Conservation (phyloP, 768 basidiomycete species). For the Boletus sensibilis region DNA sequence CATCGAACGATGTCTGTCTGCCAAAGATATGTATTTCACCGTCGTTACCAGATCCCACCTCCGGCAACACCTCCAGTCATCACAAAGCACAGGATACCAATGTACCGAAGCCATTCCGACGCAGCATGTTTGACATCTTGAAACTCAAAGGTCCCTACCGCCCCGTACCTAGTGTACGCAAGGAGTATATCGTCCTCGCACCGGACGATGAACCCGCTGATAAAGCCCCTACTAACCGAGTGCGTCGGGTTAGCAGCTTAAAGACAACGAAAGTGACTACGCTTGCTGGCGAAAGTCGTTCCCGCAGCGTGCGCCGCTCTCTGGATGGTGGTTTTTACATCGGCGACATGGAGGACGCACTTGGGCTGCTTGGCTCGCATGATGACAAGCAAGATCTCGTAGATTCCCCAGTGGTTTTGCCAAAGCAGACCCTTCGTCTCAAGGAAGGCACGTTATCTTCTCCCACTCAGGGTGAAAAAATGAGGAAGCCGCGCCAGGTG, state of each 20-base stretch:
- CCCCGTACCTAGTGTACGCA: neutral
- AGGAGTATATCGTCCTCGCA: neutral
- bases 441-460: neutral
- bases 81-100: neutral
- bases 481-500: conserved; percentile 1
- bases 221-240: neutral
- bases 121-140: conserved; percentile 25
- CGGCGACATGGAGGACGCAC: neutral
- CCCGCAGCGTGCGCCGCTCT: neutral
- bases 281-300: neutral
- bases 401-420: neutral
- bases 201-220: neutral
- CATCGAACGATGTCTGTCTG: neutral
- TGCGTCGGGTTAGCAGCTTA: conserved; percentile 1
- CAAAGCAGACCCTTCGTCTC: neutral
- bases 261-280: neutral
- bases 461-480: neutral
- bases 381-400: neutral
- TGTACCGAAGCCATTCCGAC: conserved; percentile 19
- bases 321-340: neutral
- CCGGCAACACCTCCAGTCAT: neutral
- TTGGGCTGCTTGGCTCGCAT: neutral
- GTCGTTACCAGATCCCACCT: neutral
- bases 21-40: conserved; percentile 6
- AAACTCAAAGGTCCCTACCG: conserved; percentile 12